Evolutionary conservation across 2,329 filamentous ascomycete species (phyloP).

Genomic region (Ophiostoma ulmi): DNA sequence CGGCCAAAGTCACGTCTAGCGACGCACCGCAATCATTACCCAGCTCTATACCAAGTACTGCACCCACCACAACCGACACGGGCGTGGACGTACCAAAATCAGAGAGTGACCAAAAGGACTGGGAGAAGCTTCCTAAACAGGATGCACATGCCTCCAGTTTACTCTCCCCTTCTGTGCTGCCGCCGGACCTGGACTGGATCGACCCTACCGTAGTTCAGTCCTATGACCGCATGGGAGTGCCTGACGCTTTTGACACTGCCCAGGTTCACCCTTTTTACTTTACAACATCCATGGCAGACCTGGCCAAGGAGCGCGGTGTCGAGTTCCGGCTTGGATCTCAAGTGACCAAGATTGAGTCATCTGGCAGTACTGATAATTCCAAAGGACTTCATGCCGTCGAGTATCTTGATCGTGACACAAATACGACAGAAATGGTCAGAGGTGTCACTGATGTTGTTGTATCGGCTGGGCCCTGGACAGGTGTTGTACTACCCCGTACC

Average conservation of each 20-base stretch:
- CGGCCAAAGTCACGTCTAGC: background rate
- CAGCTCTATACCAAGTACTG: too few species aligned
- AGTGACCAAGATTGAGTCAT: conserved; percentile 60
- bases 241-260: conserved; percentile 68
- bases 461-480: conserved; percentile 59
- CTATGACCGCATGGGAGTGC: conserved; percentile 75
- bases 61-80: background rate
- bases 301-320: conserved; percentile 66
- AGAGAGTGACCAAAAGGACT: conserved; percentile 39
- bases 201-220: conserved; percentile 58
- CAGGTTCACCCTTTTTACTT: conserved; percentile 93
- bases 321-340: conserved; percentile 60
- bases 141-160: conserved; percentile 45
- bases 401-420: conserved; percentile 48
- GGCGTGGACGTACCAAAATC: background rate
- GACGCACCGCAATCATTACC: background rate
- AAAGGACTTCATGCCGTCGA: conserved; percentile 51
- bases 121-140: conserved; percentile 60
- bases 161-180: conserved; percentile 57
- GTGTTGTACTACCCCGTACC: conserved; percentile 51
- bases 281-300: conserved; percentile 72
- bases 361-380: background rate
- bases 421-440: conserved; percentile 36
- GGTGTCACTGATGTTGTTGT: conserved; percentile 52
- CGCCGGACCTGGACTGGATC: conserved; percentile 80